Percentiles rank a stretch among this genome's conserved stretches.
phyloP scores from a whole-genome alignment of 495 filamentous ascomycete genomes.

The Saxophila tyrrhenica region DNA sequence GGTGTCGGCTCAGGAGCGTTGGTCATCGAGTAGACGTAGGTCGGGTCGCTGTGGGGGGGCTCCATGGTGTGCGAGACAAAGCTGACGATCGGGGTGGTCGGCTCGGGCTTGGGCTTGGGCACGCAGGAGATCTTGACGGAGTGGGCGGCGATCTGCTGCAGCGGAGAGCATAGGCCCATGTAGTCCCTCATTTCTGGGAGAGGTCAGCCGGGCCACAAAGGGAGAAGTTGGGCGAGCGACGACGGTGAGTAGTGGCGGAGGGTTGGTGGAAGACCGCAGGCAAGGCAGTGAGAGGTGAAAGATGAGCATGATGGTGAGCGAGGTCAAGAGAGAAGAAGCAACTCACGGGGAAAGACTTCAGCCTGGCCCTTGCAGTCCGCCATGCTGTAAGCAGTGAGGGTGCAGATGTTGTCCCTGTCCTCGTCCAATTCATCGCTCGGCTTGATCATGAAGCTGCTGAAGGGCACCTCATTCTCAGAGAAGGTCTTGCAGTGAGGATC shows the following conservation, averaged over 20 bases:
- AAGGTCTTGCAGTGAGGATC: conserved; percentile 9
- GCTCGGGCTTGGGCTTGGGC: neutral
- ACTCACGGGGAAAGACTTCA: neutral
- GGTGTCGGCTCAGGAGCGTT: too few species aligned
- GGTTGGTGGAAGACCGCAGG: too few species aligned
- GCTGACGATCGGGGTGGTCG: neutral
- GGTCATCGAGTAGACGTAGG: too few species aligned
- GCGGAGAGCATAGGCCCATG: neutral
- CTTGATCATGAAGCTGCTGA: conserved; percentile 1
- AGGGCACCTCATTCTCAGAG: conserved; percentile 3
- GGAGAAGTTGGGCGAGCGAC: neutral
- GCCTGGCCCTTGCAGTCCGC: conserved; percentile 1
- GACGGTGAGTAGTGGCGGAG: too few species aligned
- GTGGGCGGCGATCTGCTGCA: neutral
- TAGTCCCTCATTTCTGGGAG: neutral
- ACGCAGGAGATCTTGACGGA: conserved; percentile 1
- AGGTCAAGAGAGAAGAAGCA: neutral
- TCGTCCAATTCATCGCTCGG: neutral
- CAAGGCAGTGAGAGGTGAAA: too few species aligned
- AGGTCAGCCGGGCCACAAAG: neutral
- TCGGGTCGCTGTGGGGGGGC: neutral
- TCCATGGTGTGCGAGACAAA: neutral
- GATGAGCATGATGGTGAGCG: neutral
- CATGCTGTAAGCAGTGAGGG: neutral
- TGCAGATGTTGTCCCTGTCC: neutral